These are phyloP conservation scores for Calocera viscosa DNA, from an alignment of 768 basidiomycete species.

Conservation along the genomic window DNA sequence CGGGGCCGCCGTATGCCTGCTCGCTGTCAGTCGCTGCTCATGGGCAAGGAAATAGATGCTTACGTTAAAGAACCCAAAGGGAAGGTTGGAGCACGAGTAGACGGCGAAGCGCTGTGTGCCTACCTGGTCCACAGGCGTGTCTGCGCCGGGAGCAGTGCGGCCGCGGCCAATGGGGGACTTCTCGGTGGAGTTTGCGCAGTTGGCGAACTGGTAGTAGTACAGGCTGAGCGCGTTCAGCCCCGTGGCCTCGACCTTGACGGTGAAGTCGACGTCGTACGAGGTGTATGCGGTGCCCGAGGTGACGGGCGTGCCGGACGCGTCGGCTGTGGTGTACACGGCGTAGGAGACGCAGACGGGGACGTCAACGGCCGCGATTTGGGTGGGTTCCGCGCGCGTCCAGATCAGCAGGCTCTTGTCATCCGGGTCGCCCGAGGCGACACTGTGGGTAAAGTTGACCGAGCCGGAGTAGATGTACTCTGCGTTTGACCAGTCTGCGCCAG, in stretches of 20 bases:
- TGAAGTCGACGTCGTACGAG: constrained; percentile 45
- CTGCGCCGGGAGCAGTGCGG: constrained; percentile 37
- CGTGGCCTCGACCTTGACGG: constrained; percentile 47
- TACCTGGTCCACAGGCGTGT: constrained; percentile 37
- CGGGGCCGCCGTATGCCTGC: not conserved
- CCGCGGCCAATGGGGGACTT: constrained; percentile 41
- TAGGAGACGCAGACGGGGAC: constrained; percentile 41
- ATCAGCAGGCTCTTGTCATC: constrained; percentile 41
- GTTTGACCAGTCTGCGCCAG: constrained; percentile 7
- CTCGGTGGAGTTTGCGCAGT: constrained; percentile 37
- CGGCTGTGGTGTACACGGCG: constrained; percentile 16
- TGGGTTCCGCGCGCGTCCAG: constrained; percentile 44
- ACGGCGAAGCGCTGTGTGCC: constrained; percentile 48
- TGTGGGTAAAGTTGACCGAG: constrained; percentile 14
- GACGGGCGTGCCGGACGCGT: constrained; percentile 16
- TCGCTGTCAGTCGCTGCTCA: not conserved
- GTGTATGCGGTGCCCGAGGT: constrained; percentile 43
- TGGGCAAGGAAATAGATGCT: not conserved
- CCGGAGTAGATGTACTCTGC: constrained; percentile 9
- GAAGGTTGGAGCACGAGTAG: constrained; percentile 45
- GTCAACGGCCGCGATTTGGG: constrained; percentile 29
- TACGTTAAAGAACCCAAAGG: too few species aligned
- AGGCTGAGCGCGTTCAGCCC: constrained; percentile 39
- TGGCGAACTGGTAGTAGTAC: constrained; percentile 45
- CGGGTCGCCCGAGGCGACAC: constrained; percentile 38